A percentile compares a stretch with the other conserved stretches of the same genome.
phyloP scores from a whole-genome alignment of 2,329 filamentous ascomycete species.

The Penicillium sp. region DNA sequence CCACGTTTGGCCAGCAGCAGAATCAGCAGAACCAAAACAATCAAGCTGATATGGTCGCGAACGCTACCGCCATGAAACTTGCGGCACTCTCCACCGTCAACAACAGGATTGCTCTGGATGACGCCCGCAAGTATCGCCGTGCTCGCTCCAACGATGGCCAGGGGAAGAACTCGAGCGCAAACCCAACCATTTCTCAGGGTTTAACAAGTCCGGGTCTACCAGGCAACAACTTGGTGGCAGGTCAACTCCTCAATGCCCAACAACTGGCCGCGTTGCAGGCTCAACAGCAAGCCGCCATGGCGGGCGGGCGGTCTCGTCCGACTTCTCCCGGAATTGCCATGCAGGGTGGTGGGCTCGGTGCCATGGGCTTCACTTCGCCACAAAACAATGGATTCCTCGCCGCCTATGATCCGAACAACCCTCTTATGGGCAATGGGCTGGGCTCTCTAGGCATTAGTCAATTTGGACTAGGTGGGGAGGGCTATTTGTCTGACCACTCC shows the following conservation, averaged over 20 bases:
- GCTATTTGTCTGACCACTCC: conserved; percentile 89
- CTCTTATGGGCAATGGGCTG: conserved; percentile 66
- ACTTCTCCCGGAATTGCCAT: conserved; percentile 82
- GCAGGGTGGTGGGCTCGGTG: conserved; percentile 57
- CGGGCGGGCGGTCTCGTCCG: conserved; percentile 72
- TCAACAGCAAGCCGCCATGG: conserved; percentile 53
- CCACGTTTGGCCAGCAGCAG: conserved; percentile 64
- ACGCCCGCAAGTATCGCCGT: conserved; percentile 92
- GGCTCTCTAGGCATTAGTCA: conserved; percentile 65
- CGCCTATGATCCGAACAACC: conserved; percentile 70
- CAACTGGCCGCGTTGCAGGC: conserved; percentile 77
- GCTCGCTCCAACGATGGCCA: conserved; percentile 78
- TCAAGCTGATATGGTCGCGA: conserved; percentile 96
- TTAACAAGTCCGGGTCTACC: conserved; percentile 58
- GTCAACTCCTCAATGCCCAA: conserved; percentile 77
- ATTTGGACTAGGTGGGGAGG: conserved; percentile 66
- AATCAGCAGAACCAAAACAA: conserved; percentile 41
- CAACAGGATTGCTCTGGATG: conserved; percentile 93
- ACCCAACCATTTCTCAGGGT: conserved; percentile 62
- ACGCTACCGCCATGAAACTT: conserved; percentile 97
- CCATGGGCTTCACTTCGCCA: conserved; percentile 71
- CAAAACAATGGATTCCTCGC: conserved; percentile 92
- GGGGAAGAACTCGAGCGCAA: conserved; percentile 38
- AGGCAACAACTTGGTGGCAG: conserved; percentile 73
- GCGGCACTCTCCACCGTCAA: conserved; percentile 96